phyloP scores from a whole-genome alignment of 192 early-diverging fungal genomes.

The Entomortierella chlamydospora region DNA sequence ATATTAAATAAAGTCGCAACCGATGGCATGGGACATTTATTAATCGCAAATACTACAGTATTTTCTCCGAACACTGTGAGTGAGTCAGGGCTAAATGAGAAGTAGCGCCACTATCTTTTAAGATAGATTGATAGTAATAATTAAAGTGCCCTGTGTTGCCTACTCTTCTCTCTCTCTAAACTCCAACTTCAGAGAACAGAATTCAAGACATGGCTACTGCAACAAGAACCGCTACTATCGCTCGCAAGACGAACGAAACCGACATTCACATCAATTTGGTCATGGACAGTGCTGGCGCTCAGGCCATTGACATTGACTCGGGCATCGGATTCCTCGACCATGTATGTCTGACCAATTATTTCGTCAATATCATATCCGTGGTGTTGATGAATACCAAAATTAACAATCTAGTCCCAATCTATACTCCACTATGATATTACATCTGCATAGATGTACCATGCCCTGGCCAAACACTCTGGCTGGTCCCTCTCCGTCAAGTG shows the following conservation, averaged over 20 bases:
- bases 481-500: slow-evolving; percentile 91
- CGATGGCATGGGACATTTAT: too few relatives aligned
- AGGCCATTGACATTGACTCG: slow-evolving; percentile 84
- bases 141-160: not conserved
- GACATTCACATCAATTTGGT: slow-evolving; percentile 80
- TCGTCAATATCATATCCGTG: too few relatives aligned
- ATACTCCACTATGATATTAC: not conserved
- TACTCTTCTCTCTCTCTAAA: not conserved
- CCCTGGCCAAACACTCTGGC: slow-evolving; percentile 94
- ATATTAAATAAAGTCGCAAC: too few relatives aligned
- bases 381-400: too few relatives aligned
- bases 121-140: too few relatives aligned
- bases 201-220: slow-evolving; percentile 18
- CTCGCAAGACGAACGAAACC: slow-evolving; percentile 95
- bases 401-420: too few relatives aligned
- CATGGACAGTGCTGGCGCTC: slow-evolving; percentile 70
- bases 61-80: too few relatives aligned
- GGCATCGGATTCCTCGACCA: slow-evolving; percentile 99
- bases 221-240: slow-evolving; percentile 65
- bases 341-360: too few relatives aligned
- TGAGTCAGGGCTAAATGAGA: too few relatives aligned
- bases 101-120: too few relatives aligned
- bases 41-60: too few relatives aligned
- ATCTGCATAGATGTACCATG: slow-evolving; percentile 90
- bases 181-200: not conserved